These are phyloP conservation scores for Solanum hybrid DNA, from an alignment of 305 asterid species.

Conservation along the genomic window DNA sequence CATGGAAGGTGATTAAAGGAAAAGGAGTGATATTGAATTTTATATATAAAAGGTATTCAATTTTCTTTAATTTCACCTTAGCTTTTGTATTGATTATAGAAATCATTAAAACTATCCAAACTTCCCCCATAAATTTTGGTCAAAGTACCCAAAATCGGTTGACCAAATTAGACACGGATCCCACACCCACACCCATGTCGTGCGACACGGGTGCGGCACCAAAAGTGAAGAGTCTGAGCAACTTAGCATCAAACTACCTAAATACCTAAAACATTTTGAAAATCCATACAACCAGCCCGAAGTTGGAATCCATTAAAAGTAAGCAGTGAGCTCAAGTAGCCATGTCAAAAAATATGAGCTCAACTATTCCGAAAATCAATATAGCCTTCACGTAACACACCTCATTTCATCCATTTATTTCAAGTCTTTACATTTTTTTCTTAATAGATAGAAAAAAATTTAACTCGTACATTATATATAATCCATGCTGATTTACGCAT, in stretches of 20 bases:
- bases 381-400: background rate
- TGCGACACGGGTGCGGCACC: background rate
- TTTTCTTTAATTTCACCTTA: background rate
- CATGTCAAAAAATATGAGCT: background rate
- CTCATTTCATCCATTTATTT: background rate
- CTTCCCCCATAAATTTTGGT: background rate
- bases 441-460: background rate
- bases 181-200: background rate
- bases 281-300: background rate
- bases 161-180: background rate
- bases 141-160: background rate
- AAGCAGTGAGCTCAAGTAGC: background rate
- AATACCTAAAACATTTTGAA: background rate
- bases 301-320: background rate
- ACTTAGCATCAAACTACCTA: background rate
- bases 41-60: background rate
- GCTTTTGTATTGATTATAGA: background rate
- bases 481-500: background rate
- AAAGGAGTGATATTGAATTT: background rate
- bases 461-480: background rate
- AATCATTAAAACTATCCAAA: background rate
- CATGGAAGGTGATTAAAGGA: background rate
- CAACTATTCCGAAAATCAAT: background rate
- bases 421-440: background rate
- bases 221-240: background rate